Evolutionary conservation across 371 early-diverging fungal species (phyloP).

Genomic region (Mortierella polycephala): DNA sequence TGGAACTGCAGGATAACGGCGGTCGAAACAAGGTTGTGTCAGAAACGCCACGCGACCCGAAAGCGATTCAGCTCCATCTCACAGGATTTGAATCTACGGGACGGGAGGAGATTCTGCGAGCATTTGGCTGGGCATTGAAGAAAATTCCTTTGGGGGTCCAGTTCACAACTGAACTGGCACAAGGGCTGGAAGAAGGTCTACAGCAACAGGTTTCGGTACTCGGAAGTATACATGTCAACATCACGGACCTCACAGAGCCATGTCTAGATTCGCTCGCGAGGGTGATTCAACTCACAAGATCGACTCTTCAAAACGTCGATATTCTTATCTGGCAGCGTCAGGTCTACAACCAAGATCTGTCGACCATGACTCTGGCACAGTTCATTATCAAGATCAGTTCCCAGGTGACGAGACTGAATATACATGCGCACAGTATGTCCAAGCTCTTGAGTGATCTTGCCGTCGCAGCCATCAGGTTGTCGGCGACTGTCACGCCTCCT

Average conservation of each 20-base stretch:
- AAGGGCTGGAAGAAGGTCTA: slow-evolving; percentile 7
- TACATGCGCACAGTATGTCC: slow-evolving; percentile 9
- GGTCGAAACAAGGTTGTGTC: slow-evolving; percentile 13
- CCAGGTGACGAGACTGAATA: slow-evolving; percentile 21
- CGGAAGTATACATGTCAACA: slow-evolving; percentile 11
- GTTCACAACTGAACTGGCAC: slow-evolving; percentile 4
- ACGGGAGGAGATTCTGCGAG: slow-evolving; percentile 16
- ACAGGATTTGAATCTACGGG: slow-evolving; percentile 11
- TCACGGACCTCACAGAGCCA: slow-evolving; percentile 12
- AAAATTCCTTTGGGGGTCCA: slow-evolving; percentile 14
- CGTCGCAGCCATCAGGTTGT: background rate
- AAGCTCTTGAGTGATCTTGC: slow-evolving; percentile 13
- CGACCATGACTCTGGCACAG: slow-evolving; percentile 8
- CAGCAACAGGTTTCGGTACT: slow-evolving; percentile 7
- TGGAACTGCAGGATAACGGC: slow-evolving; percentile 14
- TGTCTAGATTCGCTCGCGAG: slow-evolving; percentile 12
- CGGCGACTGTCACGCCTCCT: background rate
- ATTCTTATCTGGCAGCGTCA: background rate
- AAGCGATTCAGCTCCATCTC: slow-evolving; percentile 7
- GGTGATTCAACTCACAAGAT: slow-evolving; percentile 7
- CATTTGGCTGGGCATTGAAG: slow-evolving; percentile 24
- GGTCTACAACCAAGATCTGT: background rate
- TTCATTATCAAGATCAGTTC: slow-evolving; percentile 17
- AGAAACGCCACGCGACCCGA: slow-evolving; percentile 2
- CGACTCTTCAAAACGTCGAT: slow-evolving; percentile 10